phyloP scores from a whole-genome alignment of 1,139 yeast genomes.

The Saccharomyces hybrid region DNA sequence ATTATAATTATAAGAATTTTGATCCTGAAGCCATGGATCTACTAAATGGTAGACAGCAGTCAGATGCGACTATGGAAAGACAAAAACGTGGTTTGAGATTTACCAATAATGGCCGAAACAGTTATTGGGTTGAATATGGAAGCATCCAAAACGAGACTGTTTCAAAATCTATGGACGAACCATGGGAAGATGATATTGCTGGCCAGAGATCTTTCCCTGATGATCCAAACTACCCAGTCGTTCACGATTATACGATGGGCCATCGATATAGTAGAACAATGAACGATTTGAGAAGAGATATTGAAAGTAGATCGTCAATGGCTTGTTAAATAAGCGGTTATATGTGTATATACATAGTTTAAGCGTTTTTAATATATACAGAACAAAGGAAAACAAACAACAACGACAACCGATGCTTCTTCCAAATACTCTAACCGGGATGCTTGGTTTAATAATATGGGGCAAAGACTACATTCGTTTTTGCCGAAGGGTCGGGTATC shows the following conservation, averaged over 20 bases:
- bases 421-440: background rate
- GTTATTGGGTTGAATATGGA: slow-evolving; percentile 60
- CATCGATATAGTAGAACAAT: slow-evolving; percentile 33
- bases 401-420: background rate
- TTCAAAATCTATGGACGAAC: slow-evolving; percentile 35
- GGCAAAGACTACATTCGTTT: background rate
- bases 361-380: background rate
- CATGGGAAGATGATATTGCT: slow-evolving; percentile 42
- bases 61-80: slow-evolving; percentile 58
- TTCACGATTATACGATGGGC: slow-evolving; percentile 40
- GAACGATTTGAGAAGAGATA: slow-evolving; percentile 27
- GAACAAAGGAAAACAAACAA: background rate
- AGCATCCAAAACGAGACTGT: slow-evolving; percentile 15
- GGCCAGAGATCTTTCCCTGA: slow-evolving; percentile 22
- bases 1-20: slow-evolving; percentile 74
- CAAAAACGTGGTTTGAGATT: slow-evolving; percentile 80
- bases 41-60: slow-evolving; percentile 26
- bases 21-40: slow-evolving; percentile 55
- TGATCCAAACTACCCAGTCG: slow-evolving; percentile 48
- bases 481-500: background rate
- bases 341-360: background rate
- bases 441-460: background rate
- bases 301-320: slow-evolving; percentile 11
- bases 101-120: slow-evolving; percentile 65
- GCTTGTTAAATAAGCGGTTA: background rate